Evolutionary conservation across 306 rosid genomes (phyloP), one percentile per base, ranked within the genome.

Genomic region (Fragaria ananassa): DNA sequence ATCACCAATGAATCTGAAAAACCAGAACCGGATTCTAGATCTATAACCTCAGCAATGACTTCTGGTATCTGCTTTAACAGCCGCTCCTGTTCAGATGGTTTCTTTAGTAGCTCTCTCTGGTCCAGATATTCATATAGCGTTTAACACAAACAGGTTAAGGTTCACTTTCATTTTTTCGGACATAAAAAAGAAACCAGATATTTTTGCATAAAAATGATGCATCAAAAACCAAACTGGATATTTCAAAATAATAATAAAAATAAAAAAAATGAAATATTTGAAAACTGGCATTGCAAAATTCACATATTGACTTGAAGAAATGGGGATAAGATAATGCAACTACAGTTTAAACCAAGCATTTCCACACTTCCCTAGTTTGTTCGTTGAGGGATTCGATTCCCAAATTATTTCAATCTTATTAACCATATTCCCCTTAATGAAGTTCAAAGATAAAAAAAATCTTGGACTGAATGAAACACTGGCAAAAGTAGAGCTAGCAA

Each of bases 51-150:
- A 1, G 74, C 61, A 4, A 78, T 82, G 74, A 83, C 71, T 37
- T 57, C 39, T 5, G 89, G 86, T 45, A 60, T 29, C 64, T 46
- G 68, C 44, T 63, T 42, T 9, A 85, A 75, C 8, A 78, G 62
- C 58, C 75, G 71, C 58, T 68, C 78, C 70, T 74, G 85, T 15
- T 73, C 83, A 5, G 81, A 68, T 31, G 81, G 71, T 39, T 83
- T 63, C 81, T 80, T 71, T 46, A 86, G 77, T 31, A 9, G 66
- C 39, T 86, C 81, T 74, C 81, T 77, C 71, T 66, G 73, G 8
- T 80, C 81, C 49, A 82, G 25, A 35, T 46, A 79, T 46, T 80
- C 74, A 3, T 10, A 68, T 7, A 82, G 64, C 75, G 88, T 85
- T 73, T 25, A 41, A 25, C 50, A 78, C 10, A 69, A 54, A 8